These are phyloP conservation scores for Mikania micrantha DNA, from an alignment of 129 eudicot genomes.

Conservation along the genomic window DNA sequence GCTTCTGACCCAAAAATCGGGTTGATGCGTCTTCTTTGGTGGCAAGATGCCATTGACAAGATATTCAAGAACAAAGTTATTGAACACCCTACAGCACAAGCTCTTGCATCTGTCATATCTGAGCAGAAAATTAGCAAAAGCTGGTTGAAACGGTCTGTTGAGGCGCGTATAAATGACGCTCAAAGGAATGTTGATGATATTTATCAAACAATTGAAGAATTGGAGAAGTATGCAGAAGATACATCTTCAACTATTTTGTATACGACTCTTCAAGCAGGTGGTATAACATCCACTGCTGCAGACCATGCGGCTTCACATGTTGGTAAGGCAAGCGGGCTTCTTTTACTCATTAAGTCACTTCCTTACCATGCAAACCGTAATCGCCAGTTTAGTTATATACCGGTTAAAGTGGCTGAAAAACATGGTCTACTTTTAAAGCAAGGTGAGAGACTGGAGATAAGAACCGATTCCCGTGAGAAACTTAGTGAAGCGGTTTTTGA, in stretches of 20 bases:
- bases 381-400: slow-evolving; percentile 64
- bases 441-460: slow-evolving; percentile 49
- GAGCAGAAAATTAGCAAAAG: slow-evolving; percentile 69
- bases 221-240: slow-evolving; percentile 84
- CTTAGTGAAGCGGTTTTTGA: slow-evolving; percentile 69
- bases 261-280: slow-evolving; percentile 82
- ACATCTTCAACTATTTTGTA: slow-evolving; percentile 83
- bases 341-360: slow-evolving; percentile 66
- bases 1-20: slow-evolving; percentile 95
- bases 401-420: slow-evolving; percentile 65
- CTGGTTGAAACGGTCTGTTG: slow-evolving; percentile 91
- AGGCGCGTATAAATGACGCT: slow-evolving; percentile 91
- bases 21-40: slow-evolving; percentile 95
- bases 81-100: slow-evolving; percentile 88
- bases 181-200: slow-evolving; percentile 54
- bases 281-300: slow-evolving; percentile 73
- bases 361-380: slow-evolving; percentile 76
- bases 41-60: slow-evolving; percentile 92
- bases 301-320: slow-evolving; percentile 98
- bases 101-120: slow-evolving; percentile 60
- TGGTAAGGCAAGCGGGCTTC: slow-evolving; percentile 91
- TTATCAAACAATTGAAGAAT: slow-evolving; percentile 56
- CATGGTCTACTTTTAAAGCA: slow-evolving; percentile 58
- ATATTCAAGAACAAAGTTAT: slow-evolving; percentile 64
- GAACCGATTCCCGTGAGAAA: slow-evolving; percentile 62